Conservation (phyloP, 139 green algal species). For the Chlorella vulgaris region DNA sequence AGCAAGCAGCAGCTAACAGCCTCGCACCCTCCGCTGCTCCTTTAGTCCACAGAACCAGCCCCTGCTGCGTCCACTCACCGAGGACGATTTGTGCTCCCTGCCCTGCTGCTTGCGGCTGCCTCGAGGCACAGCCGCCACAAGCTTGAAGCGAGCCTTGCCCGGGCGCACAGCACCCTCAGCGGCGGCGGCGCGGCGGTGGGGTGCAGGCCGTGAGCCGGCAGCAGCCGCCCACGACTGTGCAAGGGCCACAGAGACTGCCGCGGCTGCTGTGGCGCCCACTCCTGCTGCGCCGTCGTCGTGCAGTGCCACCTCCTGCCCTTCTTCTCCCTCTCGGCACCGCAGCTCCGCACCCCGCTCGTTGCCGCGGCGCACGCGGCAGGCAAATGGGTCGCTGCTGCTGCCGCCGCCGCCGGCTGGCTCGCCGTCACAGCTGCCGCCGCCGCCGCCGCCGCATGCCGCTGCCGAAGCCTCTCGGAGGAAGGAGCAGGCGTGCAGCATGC, state of each 20-base stretch:
- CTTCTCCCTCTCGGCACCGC: background rate
- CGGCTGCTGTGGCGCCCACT: conserved; percentile 62
- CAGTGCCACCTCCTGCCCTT: conserved; percentile 40
- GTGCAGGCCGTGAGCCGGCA: conserved; percentile 19
- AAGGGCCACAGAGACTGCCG: conserved; percentile 66
- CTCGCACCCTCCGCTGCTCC: no score
- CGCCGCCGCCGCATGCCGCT: background rate
- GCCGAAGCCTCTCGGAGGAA: conserved; percentile 20
- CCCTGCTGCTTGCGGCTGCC: background rate
- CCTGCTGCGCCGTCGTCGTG: conserved; percentile 61
- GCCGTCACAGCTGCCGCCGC: background rate
- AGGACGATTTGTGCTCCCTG: background rate
- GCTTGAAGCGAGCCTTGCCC: conserved; percentile 62
- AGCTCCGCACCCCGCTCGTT: background rate
- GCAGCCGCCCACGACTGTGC: conserved; percentile 57
- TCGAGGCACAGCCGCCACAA: conserved; percentile 62
- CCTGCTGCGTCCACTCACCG: background rate
- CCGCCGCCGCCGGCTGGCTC: background rate
- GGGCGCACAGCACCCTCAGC: background rate
- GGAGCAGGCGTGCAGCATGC: conserved; percentile 25
- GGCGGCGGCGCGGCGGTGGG: background rate
- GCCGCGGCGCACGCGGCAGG: no score
- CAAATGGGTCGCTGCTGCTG: background rate
- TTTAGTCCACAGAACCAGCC: no score
- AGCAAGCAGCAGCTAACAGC: no score